Evolutionary conservation across 768 basidiomycete genomes (phyloP).

Genomic region (Kwoniella dendrophila): DNA sequence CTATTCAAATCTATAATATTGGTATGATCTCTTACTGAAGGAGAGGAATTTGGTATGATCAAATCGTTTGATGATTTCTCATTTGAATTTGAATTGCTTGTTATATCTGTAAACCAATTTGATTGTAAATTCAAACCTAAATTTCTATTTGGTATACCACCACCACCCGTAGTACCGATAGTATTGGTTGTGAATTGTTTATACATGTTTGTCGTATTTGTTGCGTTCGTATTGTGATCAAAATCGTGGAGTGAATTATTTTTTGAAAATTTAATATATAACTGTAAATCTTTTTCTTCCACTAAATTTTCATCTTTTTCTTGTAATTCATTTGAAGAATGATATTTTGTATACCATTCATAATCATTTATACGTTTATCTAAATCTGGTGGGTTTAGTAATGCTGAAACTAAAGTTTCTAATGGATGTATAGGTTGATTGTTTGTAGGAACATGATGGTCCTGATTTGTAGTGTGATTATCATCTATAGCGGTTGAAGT

Average conservation of each 20-base stretch:
- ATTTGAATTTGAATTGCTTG: no score
- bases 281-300: slow-evolving; percentile 51
- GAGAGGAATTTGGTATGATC: no score
- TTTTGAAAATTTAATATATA: slow-evolving; percentile 43
- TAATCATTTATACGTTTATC: slow-evolving; percentile 42
- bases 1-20: neutral
- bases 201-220: no score
- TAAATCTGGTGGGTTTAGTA: slow-evolving; percentile 53
- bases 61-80: neutral
- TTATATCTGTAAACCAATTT: no score
- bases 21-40: neutral
- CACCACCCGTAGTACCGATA: no score
- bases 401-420: slow-evolving; percentile 63
- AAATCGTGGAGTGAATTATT: slow-evolving; percentile 30
- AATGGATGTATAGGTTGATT: slow-evolving; percentile 58
- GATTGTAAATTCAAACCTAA: no score
- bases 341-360: slow-evolving; percentile 50
- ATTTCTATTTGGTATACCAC: no score
- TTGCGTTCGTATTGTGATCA: neutral
- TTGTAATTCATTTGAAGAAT: slow-evolving; percentile 43
- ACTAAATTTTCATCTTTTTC: slow-evolving; percentile 39
- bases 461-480: slow-evolving; percentile 11
- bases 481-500: neutral
- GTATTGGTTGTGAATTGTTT: no score
- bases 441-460: slow-evolving; percentile 28